phyloP scores from a whole-genome alignment of 768 basidiomycete species.

The Trametopsis cervina region DNA sequence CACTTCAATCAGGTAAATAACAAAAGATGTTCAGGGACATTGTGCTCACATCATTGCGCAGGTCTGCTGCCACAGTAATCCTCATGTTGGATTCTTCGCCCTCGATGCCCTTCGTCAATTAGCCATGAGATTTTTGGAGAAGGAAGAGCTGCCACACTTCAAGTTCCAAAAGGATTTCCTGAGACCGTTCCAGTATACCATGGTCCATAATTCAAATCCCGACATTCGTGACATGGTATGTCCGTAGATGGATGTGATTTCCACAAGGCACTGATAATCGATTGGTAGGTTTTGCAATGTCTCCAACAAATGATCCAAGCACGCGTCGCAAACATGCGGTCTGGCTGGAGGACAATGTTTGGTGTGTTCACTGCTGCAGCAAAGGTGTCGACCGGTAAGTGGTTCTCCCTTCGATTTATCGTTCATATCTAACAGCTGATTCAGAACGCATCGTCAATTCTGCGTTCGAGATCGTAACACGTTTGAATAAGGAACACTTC shows the following conservation, averaged over 20 bases:
- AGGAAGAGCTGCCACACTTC: conserved; percentile 96
- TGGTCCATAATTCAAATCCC: conserved; percentile 93
- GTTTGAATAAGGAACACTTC: conserved; percentile 89
- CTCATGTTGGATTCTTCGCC: conserved; percentile 94
- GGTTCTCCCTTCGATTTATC: background rate
- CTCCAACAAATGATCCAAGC: conserved; percentile 99
- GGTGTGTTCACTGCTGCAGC: conserved; percentile 96
- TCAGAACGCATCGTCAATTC: conserved; percentile 86
- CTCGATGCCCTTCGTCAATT: conserved; percentile 93
- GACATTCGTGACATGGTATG: conserved; percentile 93
- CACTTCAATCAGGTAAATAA: conserved; percentile 89
- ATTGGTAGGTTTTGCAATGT: conserved; percentile 82
- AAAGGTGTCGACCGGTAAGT: conserved; percentile 77
- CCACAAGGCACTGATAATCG: background rate
- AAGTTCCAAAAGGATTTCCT: conserved; percentile 99
- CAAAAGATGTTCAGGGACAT: background rate
- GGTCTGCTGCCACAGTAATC: conserved; percentile 99
- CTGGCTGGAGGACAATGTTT: conserved; percentile 99
- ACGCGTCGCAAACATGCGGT: conserved; percentile 88
- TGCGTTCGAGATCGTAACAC: conserved; percentile 93
- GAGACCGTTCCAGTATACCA: conserved; percentile 96
- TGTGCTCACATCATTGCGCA: conserved; percentile 26
- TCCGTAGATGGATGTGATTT: background rate
- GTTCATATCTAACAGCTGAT: conserved; percentile 1
- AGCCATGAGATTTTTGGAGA: conserved; percentile 98